These are phyloP conservation scores for Pittosporum tobira DNA, from an alignment of 129 eudicot species.

Conservation along the genomic window DNA sequence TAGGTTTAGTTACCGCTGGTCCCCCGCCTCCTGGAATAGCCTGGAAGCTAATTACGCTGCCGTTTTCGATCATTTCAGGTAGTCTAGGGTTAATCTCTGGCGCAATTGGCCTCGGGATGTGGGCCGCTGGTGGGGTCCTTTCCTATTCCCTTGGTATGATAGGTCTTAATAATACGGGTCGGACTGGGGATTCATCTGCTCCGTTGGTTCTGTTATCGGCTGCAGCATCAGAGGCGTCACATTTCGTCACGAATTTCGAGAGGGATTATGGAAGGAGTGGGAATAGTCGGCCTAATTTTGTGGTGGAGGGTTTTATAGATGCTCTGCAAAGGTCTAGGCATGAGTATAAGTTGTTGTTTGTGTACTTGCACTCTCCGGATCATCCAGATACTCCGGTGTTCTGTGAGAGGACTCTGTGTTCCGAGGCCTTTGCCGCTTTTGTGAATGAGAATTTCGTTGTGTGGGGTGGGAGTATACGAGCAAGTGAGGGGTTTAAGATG, in stretches of 20 bases:
- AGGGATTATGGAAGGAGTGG: slow-evolving; percentile 61
- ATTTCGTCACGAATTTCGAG: slow-evolving; percentile 60
- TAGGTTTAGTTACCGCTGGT: slow-evolving; percentile 19
- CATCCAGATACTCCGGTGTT: slow-evolving; percentile 71
- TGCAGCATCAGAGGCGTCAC: slow-evolving; percentile 62
- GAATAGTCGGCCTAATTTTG: slow-evolving; percentile 47
- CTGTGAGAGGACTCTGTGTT: slow-evolving; percentile 59
- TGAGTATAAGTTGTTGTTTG: slow-evolving; percentile 79
- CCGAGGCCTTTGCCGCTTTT: slow-evolving; percentile 51
- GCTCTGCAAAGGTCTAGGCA: slow-evolving; percentile 73
- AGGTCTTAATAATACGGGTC: slow-evolving; percentile 32
- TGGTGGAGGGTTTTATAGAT: slow-evolving; percentile 84
- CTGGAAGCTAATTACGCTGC: slow-evolving; percentile 75
- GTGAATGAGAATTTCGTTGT: slow-evolving; percentile 81
- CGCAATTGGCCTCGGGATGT: slow-evolving; percentile 69
- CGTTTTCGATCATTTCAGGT: slow-evolving; percentile 70
- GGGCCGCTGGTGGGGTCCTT: slow-evolving; percentile 81
- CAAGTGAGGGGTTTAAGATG: slow-evolving; percentile 96
- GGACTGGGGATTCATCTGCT: slow-evolving; percentile 18
- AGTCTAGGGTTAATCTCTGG: slow-evolving; percentile 82
- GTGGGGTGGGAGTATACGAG: slow-evolving; percentile 91
- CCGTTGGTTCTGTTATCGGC: slow-evolving; percentile 52
- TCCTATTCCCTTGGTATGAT: slow-evolving; percentile 63
- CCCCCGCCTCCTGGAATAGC: slow-evolving; percentile 51
- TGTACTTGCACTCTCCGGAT: slow-evolving; percentile 91